phyloP scores from a whole-genome alignment of 352 stramenopile genomes.

The Globisporangium sylvaticum region DNA sequence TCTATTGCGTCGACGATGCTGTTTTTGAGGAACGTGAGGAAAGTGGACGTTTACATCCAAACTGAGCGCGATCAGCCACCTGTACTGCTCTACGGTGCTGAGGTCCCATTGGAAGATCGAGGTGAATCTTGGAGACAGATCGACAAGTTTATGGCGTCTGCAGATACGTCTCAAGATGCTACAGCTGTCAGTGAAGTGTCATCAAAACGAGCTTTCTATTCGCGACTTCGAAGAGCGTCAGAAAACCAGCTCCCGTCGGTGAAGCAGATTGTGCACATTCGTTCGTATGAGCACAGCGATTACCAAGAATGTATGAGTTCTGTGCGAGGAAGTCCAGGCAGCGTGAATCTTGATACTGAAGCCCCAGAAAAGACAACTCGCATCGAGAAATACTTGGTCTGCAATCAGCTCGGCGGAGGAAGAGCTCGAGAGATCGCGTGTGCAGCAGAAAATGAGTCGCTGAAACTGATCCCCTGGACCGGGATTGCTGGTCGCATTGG shows the following conservation, averaged over 20 bases:
- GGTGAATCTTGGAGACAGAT: conserved; percentile 63
- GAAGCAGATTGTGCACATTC: conserved; percentile 54
- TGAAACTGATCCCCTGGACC: conserved; percentile 89
- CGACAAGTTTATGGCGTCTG: conserved; percentile 49
- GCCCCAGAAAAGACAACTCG: conserved; percentile 5
- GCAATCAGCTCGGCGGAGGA: conserved; percentile 85
- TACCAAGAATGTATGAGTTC: conserved; percentile 6
- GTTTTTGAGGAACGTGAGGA: conserved; percentile 89
- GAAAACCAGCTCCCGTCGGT: conserved; percentile 49
- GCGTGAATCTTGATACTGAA: background rate
- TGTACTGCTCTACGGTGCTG: conserved; percentile 55
- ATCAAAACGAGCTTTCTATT: conserved; percentile 62
- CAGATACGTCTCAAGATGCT: conserved; percentile 6
- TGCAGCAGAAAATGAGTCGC: conserved; percentile 51
- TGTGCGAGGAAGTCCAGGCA: background rate
- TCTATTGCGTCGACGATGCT: conserved; percentile 83
- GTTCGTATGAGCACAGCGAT: conserved; percentile 26
- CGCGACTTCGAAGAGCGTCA: conserved; percentile 39
- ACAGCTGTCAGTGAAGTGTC: conserved; percentile 16
- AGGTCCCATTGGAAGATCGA: conserved; percentile 58
- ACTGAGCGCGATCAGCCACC: conserved; percentile 35
- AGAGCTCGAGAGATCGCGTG: conserved; percentile 74
- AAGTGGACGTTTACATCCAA: conserved; percentile 85
- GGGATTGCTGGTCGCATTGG: conserved; percentile 79
- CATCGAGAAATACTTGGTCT: conserved; percentile 67